phyloP scores from a whole-genome alignment of 1,139 yeast genomes.

The Hanseniaspora gamundiae region DNA sequence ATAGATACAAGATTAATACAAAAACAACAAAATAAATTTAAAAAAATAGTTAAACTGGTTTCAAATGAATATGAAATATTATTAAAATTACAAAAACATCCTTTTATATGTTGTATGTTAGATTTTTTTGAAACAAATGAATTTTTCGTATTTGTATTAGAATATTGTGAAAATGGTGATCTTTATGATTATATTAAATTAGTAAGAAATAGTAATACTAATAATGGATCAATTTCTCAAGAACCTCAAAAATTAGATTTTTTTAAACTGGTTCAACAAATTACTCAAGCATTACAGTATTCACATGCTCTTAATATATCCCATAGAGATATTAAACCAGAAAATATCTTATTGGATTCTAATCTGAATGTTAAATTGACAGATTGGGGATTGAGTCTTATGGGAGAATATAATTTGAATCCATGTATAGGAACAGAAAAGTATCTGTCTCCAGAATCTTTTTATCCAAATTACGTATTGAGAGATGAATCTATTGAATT shows the following conservation, averaged over 20 bases:
- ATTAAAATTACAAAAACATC: conserved; percentile 13
- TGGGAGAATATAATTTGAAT: conserved; percentile 44
- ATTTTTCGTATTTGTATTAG: conserved; percentile 50
- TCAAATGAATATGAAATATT: conserved; percentile 18
- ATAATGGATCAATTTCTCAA: conserved; percentile 11
- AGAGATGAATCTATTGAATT: conserved; percentile 10
- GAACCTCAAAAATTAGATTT: conserved; percentile 25
- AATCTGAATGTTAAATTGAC: conserved; percentile 70
- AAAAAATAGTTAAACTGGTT: conserved; percentile 10
- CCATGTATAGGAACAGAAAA: conserved; percentile 87
- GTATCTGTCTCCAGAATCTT: conserved; percentile 90
- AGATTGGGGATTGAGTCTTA: conserved; percentile 83
- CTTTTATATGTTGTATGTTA: conserved; percentile 45
- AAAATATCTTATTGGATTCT: conserved; percentile 53
- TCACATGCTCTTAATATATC: conserved; percentile 64
- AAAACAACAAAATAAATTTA: conserved; percentile 8
- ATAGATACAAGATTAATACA: neutral
- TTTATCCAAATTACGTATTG: conserved; percentile 32
- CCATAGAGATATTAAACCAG: conserved; percentile 83
- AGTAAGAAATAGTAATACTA: conserved; percentile 9
- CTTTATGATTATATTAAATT: conserved; percentile 71
- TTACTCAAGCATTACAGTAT: conserved; percentile 56
- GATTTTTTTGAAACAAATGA: conserved; percentile 55
- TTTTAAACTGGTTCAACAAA: conserved; percentile 49
- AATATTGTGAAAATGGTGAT: conserved; percentile 81